Percentiles rank a stretch among this genome's conserved stretches.
These are phyloP conservation scores for Klebsormidium nitens DNA, from an alignment of 139 green algal genomes.

Conservation along the genomic window DNA sequence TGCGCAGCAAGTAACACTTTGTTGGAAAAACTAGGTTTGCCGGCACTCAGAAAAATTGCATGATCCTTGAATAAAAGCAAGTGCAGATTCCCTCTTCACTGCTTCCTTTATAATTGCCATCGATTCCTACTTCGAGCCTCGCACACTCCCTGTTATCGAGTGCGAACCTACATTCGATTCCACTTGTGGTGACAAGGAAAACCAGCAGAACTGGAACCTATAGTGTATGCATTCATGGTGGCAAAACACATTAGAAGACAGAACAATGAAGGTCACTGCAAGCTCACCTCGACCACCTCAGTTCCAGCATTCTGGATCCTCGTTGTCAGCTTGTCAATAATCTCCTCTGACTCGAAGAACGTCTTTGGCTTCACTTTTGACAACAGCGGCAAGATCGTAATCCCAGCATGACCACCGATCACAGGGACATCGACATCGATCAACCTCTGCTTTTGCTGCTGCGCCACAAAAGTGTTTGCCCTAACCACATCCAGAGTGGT, in stretches of 20 bases:
- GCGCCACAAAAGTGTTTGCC: slow-evolving; percentile 54
- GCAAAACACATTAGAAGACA: not conserved
- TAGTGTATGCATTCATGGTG: not conserved
- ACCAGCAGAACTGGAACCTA: not conserved
- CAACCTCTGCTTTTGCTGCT: slow-evolving; percentile 19
- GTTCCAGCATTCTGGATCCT: slow-evolving; percentile 96
- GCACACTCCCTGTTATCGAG: not conserved
- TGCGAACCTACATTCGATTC: not conserved
- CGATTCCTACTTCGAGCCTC: not conserved
- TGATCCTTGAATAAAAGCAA: not conserved
- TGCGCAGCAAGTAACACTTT: no score
- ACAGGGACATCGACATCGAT: slow-evolving; percentile 76
- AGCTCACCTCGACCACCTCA: slow-evolving; percentile 80
- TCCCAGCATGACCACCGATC: slow-evolving; percentile 91
- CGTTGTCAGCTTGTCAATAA: slow-evolving; percentile 65
- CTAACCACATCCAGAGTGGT: slow-evolving; percentile 86
- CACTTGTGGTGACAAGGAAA: not conserved
- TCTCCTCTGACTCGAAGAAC: slow-evolving; percentile 75
- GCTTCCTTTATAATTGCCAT: no score
- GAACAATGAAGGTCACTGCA: not conserved
- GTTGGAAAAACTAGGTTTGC: no score
- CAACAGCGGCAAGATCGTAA: slow-evolving; percentile 97
- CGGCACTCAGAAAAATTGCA: no score
- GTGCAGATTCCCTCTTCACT: no score
- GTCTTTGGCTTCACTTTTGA: slow-evolving; percentile 63